Percentiles rank a stretch among this genome's conserved stretches.
Conservation (phyloP, 139 green algal genomes). For the Micromonas commoda region DNA sequence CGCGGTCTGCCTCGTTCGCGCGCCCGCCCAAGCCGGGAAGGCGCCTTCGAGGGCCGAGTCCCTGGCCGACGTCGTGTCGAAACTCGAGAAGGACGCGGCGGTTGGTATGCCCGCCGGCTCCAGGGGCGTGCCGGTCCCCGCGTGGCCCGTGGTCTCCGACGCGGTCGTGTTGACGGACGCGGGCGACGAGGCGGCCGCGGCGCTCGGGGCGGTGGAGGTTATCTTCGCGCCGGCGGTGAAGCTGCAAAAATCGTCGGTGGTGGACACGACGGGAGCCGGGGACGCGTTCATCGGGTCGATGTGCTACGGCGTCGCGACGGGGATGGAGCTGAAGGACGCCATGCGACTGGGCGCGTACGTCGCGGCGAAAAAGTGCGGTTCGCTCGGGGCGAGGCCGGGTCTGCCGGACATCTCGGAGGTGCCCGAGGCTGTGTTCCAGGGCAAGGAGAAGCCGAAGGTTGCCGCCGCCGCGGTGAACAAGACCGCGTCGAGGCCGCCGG, state of each 20-base stretch:
- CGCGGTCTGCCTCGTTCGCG: conserved; percentile 62
- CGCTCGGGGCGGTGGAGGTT: neutral
- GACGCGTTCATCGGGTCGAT: conserved; percentile 87
- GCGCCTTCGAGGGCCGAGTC: too few species aligned
- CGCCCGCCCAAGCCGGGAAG: too few species aligned
- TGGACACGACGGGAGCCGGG: conserved; percentile 87
- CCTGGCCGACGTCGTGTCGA: too few species aligned
- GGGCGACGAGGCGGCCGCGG: neutral
- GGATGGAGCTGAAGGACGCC: conserved; percentile 37
- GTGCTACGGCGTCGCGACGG: conserved; percentile 62
- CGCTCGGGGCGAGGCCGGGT: conserved; percentile 64
- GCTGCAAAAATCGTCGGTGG: conserved; percentile 37
- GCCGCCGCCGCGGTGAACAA: too few species aligned
- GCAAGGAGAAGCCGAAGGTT: neutral
- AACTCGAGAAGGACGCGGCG: too few species aligned
- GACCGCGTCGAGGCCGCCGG: too few species aligned
- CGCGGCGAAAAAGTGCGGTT: conserved; percentile 75
- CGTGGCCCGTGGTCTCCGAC: neutral
- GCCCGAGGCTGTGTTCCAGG: neutral
- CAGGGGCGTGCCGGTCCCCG: neutral
- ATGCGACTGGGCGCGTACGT: conserved; percentile 62
- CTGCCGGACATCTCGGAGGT: conserved; percentile 44
- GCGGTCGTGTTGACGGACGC: neutral
- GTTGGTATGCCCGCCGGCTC: too few species aligned
- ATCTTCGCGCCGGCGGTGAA: neutral